These are phyloP conservation scores for Ilex asprella DNA, from an alignment of 257 asterid genomes.

Conservation along the genomic window DNA sequence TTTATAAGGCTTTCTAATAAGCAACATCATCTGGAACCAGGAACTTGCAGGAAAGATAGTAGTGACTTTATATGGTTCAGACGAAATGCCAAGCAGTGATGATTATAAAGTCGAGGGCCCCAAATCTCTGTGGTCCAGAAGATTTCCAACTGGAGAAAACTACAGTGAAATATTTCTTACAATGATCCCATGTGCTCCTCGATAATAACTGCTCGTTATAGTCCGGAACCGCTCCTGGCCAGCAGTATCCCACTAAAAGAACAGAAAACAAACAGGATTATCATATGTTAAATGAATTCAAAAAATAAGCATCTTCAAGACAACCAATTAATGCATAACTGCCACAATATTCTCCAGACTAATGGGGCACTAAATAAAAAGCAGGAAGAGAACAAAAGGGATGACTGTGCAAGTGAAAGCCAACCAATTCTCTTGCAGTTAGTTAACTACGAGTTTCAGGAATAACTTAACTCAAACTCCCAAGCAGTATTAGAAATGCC, in stretches of 20 bases:
- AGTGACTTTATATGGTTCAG: slow-evolving; percentile 1
- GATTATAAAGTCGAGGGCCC: background rate
- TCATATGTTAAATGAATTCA: background rate
- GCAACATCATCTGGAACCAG: background rate
- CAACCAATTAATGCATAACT: background rate
- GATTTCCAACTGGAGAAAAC: slow-evolving; percentile 5
- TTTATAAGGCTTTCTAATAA: too few species aligned
- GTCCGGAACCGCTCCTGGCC: slow-evolving; percentile 98
- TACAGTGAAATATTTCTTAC: slow-evolving; percentile 41
- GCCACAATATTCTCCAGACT: background rate
- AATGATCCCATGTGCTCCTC: slow-evolving; percentile 97
- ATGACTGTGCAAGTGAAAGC: background rate
- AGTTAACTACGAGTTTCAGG: background rate
- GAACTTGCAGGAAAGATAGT: background rate
- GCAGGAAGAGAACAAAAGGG: background rate
- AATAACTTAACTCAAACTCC: background rate
- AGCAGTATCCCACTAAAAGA: slow-evolving; percentile 92
- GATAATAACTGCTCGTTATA: slow-evolving; percentile 95
- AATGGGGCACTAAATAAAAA: background rate
- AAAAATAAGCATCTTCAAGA: background rate
- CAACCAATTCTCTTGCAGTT: background rate
- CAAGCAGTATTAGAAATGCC: background rate
- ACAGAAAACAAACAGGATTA: slow-evolving; percentile 12
- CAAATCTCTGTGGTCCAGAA: background rate
- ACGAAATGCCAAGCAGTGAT: background rate